Base-by-base conservation (phyloP, 2,329 filamentous ascomycete genomes). In the Fusarium fracticaudum region DNA sequence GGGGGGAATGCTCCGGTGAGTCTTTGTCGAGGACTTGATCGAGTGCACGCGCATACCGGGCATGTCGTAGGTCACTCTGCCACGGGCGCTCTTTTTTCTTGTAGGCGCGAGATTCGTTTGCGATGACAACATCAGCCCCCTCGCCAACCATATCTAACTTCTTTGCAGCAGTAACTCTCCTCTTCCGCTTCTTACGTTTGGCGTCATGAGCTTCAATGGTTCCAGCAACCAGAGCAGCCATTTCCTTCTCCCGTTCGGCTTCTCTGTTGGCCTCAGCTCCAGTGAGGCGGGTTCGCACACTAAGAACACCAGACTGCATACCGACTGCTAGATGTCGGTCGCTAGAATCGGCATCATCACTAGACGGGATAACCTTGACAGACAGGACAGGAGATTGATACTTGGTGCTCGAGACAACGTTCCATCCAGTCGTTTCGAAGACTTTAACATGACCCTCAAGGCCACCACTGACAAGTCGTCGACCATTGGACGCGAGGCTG, bases 371-470 rank as follows among this genome's bases (percentile, higher is more conserved):
- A 48, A 98, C 92, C 68, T 89, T 90, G 67, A 98, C 88, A 15
- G 94, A 93, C 18, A 99, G 90, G 66, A 99, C 93, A 3, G 96
- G 96, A 4, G 94, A 93, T 10, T 94, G 92, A 83, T 98, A 99
- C 84, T 98, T 99, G 69, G 93, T 91, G 59, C 94, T 96, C 44
- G 94, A 93, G n/a, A 98, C 95, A 13, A 98, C 94, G 80, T 98
- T 98, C 96, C 96, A 99, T 58, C 91, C 92, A 2, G 91, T 92
- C 3, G 95, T 98, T 84, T 98, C 96, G 79, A 97, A 98, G 44
- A 99, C 91, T 85, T 99, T 99, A 85, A 98, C 92, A 83, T 98
- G 96, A 15, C 96, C 97, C 82, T 99, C 96, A 51, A 99, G 87
- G 26, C 92, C 95, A 83, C 95, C 96, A 74, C 92, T 95, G 61